Evolutionary conservation across 2,329 filamentous ascomycete species (phyloP), one percentile per base, ranked within the genome.

Genomic region (Aphanoascus verrucosus): DNA sequence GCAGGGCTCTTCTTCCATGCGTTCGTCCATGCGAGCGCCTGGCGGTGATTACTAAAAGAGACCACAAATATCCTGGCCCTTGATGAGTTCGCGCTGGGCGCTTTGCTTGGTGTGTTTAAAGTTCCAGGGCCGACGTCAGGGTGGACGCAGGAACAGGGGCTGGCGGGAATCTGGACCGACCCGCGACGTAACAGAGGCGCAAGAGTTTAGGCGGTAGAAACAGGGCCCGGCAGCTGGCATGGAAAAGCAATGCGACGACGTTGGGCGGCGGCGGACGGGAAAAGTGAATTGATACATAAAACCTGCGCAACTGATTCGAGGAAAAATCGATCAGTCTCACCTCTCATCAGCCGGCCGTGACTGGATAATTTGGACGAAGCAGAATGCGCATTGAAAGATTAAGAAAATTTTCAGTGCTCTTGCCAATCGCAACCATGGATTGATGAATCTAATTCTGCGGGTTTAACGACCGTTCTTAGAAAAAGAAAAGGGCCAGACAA

Each of bases 111-210:
- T 7, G 23, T 4, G 23, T 28, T 19, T n/a, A 11, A 47, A 32
- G 38, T 41, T 32, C 15, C 37, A 41, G 17, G 2, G 14, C 37
- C 47, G 37, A 50, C 49, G 49, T 51, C 49, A 51, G 23, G 48
- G 40, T 37, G 49, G 49, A 52, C 46, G 41, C 50, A 46, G 41
- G 50, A 46, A 52, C 50, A 38, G 32, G 28, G 19, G n/a, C 20
- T 6, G 32, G 31, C 32, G 32, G 42, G 32, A 45, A 41, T 52
- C 50, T 52, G 50, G 50, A 52, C 50, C 42, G 42, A 40, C 20
- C 41, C 49, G 32, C 28, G 34, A 37, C 9, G 15, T 12, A 45
- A 38, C 23, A 45, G 14, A 20, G 17, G 14, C 12, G 15, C 15
- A 52, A 44, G 20, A 51, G 14, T 19, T 17, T 31, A 51, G 14